These are phyloP conservation scores for Lipomyces yamanashiensis DNA, from an alignment of 805 yeast genomes.

Conservation along the genomic window DNA sequence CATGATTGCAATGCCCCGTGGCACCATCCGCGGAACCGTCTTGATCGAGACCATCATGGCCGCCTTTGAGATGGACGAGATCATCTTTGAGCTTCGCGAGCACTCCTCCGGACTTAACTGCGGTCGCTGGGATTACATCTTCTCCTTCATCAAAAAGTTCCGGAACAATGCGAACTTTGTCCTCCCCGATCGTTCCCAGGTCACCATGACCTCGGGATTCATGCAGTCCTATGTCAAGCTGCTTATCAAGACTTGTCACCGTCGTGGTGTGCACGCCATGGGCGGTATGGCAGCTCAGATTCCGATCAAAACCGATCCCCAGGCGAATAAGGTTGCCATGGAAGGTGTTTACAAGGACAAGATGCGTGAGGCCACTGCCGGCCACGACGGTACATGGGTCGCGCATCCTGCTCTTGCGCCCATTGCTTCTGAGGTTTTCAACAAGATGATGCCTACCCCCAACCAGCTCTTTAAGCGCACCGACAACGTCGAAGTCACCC, in stretches of 20 bases:
- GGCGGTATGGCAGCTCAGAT: slow-evolving; percentile 83
- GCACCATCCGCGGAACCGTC: slow-evolving; percentile 73
- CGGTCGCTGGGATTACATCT: slow-evolving; percentile 79
- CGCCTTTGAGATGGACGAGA: slow-evolving; percentile 79
- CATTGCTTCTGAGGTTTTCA: slow-evolving; percentile 68
- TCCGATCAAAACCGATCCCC: slow-evolving; percentile 68
- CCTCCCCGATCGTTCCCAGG: slow-evolving; percentile 71
- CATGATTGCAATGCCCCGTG: slow-evolving; percentile 64
- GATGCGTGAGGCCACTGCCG: slow-evolving; percentile 67
- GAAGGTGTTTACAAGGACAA: slow-evolving; percentile 70
- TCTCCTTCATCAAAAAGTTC: slow-evolving; percentile 69
- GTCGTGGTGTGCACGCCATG: slow-evolving; percentile 75
- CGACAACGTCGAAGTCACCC: slow-evolving; percentile 56
- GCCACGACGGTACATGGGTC: slow-evolving; percentile 80
- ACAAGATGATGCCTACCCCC: slow-evolving; percentile 76
- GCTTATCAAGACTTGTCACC: slow-evolving; percentile 69
- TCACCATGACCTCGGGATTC: slow-evolving; percentile 60
- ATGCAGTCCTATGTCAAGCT: slow-evolving; percentile 69
- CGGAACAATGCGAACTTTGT: slow-evolving; percentile 64
- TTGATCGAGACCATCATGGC: slow-evolving; percentile 74
- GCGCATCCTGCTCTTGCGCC: slow-evolving; percentile 75
- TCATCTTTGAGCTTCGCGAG: slow-evolving; percentile 70
- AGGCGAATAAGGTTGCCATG: slow-evolving; percentile 66
- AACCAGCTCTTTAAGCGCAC: slow-evolving; percentile 65
- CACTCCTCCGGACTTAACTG: slow-evolving; percentile 76